These are phyloP conservation scores for Tricholoma furcatifolium DNA, from an alignment of 768 basidiomycete genomes.

Conservation along the genomic window DNA sequence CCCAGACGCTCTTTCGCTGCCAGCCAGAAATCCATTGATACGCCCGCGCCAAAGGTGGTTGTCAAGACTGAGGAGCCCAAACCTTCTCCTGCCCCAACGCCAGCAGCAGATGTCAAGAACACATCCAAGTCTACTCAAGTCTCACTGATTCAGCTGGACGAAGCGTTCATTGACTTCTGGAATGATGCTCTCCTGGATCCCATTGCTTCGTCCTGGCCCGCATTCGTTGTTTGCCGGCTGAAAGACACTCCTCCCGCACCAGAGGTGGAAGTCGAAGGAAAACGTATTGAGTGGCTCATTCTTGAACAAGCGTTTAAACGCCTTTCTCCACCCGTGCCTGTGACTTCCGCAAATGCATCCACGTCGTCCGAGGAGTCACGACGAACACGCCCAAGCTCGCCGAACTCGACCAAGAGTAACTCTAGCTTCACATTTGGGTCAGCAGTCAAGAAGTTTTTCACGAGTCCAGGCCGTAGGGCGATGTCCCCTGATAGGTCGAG, in stretches of 20 bases:
- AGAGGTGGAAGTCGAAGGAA: slow-evolving; percentile 28
- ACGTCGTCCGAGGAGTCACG: slow-evolving; percentile 16
- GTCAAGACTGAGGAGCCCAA: slow-evolving; percentile 19
- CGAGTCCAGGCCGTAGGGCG: slow-evolving; percentile 31
- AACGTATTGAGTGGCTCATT: slow-evolving; percentile 60
- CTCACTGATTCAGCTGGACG: slow-evolving; percentile 61
- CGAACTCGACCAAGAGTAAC: slow-evolving; percentile 46
- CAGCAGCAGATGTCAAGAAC: slow-evolving; percentile 19
- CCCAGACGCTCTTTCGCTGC: slow-evolving; percentile 26
- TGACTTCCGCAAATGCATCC: slow-evolving; percentile 13
- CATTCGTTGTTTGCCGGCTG: slow-evolving; percentile 70
- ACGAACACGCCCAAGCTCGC: slow-evolving; percentile 33
- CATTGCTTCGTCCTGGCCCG: slow-evolving; percentile 62
- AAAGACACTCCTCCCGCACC: slow-evolving; percentile 35
- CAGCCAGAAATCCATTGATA: slow-evolving; percentile 28
- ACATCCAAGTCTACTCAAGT: slow-evolving; percentile 42
- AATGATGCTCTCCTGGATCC: slow-evolving; percentile 71
- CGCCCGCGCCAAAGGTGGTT: slow-evolving; percentile 16
- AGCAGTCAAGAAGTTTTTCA: slow-evolving; percentile 65
- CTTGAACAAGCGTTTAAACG: slow-evolving; percentile 60
- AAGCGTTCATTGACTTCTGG: slow-evolving; percentile 85
- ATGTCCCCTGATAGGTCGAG: slow-evolving; percentile 29
- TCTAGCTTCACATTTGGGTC: slow-evolving; percentile 38
- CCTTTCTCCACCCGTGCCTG: slow-evolving; percentile 30
- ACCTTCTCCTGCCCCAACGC: background rate